phyloP scores from a whole-genome alignment of 768 basidiomycete genomes.

The Agaricus sinodeliciosus region DNA sequence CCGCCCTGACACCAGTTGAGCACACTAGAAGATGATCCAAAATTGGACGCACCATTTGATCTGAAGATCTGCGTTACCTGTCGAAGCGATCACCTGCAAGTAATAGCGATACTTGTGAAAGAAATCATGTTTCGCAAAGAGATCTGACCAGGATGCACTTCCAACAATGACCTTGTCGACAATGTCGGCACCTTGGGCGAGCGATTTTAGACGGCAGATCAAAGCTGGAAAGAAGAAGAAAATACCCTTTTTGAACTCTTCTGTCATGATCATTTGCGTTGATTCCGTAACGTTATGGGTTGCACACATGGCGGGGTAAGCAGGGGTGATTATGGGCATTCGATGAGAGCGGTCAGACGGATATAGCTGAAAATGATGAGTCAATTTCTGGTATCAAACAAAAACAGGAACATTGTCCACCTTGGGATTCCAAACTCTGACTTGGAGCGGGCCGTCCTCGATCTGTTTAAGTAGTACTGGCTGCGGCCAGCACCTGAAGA shows the following conservation, averaged over 20 bases:
- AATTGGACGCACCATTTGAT: conserved; percentile 74
- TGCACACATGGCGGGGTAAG: conserved; percentile 98
- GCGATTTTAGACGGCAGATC: conserved; percentile 9
- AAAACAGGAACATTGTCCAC: conserved; percentile 29
- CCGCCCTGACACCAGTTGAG: conserved; percentile 40
- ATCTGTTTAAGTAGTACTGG: conserved; percentile 97
- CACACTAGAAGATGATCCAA: neutral
- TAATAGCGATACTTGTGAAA: conserved; percentile 97
- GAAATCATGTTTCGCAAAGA: conserved; percentile 95
- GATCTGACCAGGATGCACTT: conserved; percentile 80
- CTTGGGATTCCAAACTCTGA: conserved; percentile 97
- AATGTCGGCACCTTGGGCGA: conserved; percentile 73
- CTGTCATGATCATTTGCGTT: conserved; percentile 93
- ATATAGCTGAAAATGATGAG: conserved; percentile 54
- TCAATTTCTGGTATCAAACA: neutral
- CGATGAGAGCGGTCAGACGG: conserved; percentile 90
- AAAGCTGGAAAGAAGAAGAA: conserved; percentile 1
- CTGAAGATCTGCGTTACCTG: conserved; percentile 76
- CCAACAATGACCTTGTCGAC: conserved; percentile 89
- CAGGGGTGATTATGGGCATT: conserved; percentile 99
- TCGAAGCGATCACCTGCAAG: conserved; percentile 91
- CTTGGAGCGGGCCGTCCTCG: conserved; percentile 88
- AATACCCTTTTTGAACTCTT: conserved; percentile 88
- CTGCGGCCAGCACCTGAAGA: conserved; percentile 88
- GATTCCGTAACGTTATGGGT: conserved; percentile 97